Percentiles rank a stretch among this genome's conserved stretches.
These are phyloP conservation scores for Pythium brachiatum DNA, from an alignment of 352 stramenopile genomes.

Conservation along the genomic window DNA sequence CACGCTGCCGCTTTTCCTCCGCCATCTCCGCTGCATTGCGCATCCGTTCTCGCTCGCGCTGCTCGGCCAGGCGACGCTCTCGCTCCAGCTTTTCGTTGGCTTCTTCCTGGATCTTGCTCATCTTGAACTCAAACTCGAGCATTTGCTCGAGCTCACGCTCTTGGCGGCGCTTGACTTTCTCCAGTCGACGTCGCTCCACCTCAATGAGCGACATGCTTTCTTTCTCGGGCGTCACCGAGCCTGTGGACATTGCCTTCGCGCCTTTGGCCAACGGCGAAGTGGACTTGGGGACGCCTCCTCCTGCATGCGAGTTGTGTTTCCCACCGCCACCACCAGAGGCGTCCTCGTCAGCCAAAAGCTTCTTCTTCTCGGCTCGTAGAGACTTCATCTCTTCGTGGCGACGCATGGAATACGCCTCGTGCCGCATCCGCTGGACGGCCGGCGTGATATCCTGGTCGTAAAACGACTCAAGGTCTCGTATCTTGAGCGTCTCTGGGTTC, in stretches of 20 bases:
- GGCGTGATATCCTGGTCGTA: constrained; percentile 78
- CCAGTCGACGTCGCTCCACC: constrained; percentile 63
- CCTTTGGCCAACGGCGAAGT: constrained; percentile 9
- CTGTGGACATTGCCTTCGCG: background rate
- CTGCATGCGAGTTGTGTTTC: background rate
- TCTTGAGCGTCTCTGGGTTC: constrained; percentile 91
- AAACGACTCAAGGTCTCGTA: constrained; percentile 91
- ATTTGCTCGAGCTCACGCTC: constrained; percentile 88
- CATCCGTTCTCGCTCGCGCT: constrained; percentile 62
- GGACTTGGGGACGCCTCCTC: constrained; percentile 1
- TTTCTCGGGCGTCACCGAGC: constrained; percentile 22
- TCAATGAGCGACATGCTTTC: constrained; percentile 45
- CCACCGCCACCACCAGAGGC: background rate
- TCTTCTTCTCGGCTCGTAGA: constrained; percentile 75
- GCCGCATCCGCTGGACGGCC: constrained; percentile 88
- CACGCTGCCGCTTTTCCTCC: constrained; percentile 68
- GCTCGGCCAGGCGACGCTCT: constrained; percentile 60
- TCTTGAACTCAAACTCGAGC: constrained; percentile 91
- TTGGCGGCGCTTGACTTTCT: constrained; percentile 74
- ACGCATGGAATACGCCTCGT: constrained; percentile 91
- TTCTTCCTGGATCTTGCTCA: constrained; percentile 81
- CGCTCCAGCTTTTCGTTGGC: constrained; percentile 65
- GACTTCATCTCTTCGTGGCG: constrained; percentile 91
- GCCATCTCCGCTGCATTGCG: constrained; percentile 65
- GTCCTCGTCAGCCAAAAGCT: constrained; percentile 53